A percentile compares a stretch with the other conserved stretches of the same genome.
Conservation (phyloP, 164 flowering plant genomes). For the Piper betle region DNA sequence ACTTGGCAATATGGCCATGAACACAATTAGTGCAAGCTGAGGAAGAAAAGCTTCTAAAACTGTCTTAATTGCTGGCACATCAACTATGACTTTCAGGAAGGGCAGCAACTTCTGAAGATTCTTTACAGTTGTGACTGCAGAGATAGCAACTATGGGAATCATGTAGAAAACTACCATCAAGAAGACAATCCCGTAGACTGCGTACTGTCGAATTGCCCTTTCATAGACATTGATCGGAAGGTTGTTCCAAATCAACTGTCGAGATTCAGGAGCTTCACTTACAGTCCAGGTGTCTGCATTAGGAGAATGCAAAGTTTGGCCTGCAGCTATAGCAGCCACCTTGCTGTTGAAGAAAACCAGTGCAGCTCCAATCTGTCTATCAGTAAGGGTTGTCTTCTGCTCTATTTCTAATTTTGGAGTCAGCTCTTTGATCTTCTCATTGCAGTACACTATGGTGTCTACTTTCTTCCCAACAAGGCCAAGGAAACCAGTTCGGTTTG, state of each 20-base stretch:
- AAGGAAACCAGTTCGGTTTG: constrained; percentile 53
- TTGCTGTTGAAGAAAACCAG: constrained; percentile 61
- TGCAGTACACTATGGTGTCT: constrained; percentile 64
- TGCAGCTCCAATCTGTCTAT: constrained; percentile 61
- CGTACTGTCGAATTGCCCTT: constrained; percentile 50
- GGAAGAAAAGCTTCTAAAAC: constrained; percentile 87
- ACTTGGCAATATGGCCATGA: constrained; percentile 71
- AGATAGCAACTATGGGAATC: constrained; percentile 70
- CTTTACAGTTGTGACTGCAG: constrained; percentile 69
- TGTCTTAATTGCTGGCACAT: constrained; percentile 32
- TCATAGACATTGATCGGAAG: constrained; percentile 40
- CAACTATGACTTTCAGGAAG: constrained; percentile 53
- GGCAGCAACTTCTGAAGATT: constrained; percentile 64
- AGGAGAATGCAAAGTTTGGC: constrained; percentile 61
- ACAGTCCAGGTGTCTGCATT: constrained; percentile 69
- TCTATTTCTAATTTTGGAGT: constrained; percentile 61
- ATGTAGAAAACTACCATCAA: constrained; percentile 65
- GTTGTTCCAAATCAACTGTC: constrained; percentile 66
- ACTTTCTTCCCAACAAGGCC: constrained; percentile 68
- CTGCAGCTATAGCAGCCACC: constrained; percentile 59
- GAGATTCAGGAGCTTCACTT: constrained; percentile 73
- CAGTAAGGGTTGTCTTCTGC: constrained; percentile 53
- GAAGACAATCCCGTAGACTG: constrained; percentile 54
- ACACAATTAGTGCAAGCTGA: constrained; percentile 73
- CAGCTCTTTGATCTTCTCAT: constrained; percentile 50